Conservation (phyloP, 179 eudicot genomes). For the Silene coronaria region DNA sequence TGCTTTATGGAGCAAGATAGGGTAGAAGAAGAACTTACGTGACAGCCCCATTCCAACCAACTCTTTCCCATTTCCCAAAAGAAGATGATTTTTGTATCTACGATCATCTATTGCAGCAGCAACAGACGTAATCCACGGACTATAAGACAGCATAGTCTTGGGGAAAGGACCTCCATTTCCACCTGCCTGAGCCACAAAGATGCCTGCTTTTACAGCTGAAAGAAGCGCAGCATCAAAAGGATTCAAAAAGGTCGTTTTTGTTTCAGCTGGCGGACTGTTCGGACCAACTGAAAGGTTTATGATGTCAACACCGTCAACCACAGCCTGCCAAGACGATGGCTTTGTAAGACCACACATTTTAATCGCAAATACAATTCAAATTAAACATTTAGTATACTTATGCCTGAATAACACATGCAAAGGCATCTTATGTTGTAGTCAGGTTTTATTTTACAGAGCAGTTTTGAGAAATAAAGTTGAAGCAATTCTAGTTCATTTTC, state of each 20-base stretch:
- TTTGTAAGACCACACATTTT: slow-evolving; percentile 18
- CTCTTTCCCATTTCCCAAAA: slow-evolving; percentile 65
- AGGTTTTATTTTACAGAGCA: background rate
- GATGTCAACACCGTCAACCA: slow-evolving; percentile 89
- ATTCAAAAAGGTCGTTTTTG: slow-evolving; percentile 72
- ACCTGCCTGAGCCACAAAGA: slow-evolving; percentile 89
- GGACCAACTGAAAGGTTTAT: slow-evolving; percentile 88
- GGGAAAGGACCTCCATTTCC: slow-evolving; percentile 94
- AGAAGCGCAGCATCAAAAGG: slow-evolving; percentile 83
- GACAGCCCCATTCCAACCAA: slow-evolving; percentile 71
- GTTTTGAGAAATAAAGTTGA: background rate
- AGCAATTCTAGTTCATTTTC: no score
- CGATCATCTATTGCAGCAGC: slow-evolving; percentile 95
- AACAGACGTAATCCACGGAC: slow-evolving; percentile 89
- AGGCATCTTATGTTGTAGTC: background rate
- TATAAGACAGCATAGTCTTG: slow-evolving; percentile 74
- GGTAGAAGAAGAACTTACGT: slow-evolving; percentile 44
- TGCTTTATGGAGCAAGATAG: background rate
- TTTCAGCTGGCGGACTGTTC: slow-evolving; percentile 82
- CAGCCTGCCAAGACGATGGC: slow-evolving; percentile 57
- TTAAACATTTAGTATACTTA: background rate
- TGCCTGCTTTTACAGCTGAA: slow-evolving; percentile 81
- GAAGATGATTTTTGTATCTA: slow-evolving; percentile 73
- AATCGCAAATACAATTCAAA: background rate
- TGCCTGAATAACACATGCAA: background rate